These are phyloP conservation scores for Hanseniaspora uvarum DNA, from an alignment of 1,139 yeast genomes.

Conservation along the genomic window DNA sequence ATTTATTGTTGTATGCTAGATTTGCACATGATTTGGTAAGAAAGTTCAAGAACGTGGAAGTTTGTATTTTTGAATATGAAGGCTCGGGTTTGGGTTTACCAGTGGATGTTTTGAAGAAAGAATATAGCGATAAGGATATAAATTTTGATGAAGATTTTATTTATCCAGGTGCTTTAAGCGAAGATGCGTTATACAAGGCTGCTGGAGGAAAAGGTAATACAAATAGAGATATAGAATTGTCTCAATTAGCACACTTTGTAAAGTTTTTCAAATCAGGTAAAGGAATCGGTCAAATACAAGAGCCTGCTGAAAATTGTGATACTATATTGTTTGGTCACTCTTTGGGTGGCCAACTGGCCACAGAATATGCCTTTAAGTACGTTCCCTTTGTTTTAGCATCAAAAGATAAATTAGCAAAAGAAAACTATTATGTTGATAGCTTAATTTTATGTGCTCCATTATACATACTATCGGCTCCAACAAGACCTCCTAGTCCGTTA, in stretches of 20 bases:
- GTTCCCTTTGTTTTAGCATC: slow-evolving; percentile 51
- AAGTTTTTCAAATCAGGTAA: slow-evolving; percentile 28
- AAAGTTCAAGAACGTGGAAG: slow-evolving; percentile 55
- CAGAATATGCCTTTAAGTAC: slow-evolving; percentile 9
- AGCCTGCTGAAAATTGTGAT: slow-evolving; percentile 30
- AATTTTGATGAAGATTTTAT: background rate
- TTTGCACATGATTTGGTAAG: slow-evolving; percentile 44
- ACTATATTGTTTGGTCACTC: slow-evolving; percentile 70
- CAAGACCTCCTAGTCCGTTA: slow-evolving; percentile 46
- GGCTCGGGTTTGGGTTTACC: slow-evolving; percentile 76
- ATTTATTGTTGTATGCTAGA: slow-evolving; percentile 43
- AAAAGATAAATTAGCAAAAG: slow-evolving; percentile 57
- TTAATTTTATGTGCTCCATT: slow-evolving; percentile 61
- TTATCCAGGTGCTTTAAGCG: background rate
- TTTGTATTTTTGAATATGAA: slow-evolving; percentile 72
- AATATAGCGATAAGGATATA: background rate
- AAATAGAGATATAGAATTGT: slow-evolving; percentile 51
- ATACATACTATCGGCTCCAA: slow-evolving; percentile 46
- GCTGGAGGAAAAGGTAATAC: slow-evolving; percentile 49
- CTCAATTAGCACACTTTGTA: slow-evolving; percentile 56
- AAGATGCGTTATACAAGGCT: background rate
- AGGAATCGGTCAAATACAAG: slow-evolving; percentile 30
- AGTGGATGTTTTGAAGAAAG: slow-evolving; percentile 26
- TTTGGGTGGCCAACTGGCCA: slow-evolving; percentile 63
- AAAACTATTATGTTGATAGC: slow-evolving; percentile 44